Percentiles rank a stretch among this genome's conserved stretches.
These are phyloP conservation scores for Trichomonas vaginalis DNA, from an alignment of 208 protist species.

Conservation along the genomic window DNA sequence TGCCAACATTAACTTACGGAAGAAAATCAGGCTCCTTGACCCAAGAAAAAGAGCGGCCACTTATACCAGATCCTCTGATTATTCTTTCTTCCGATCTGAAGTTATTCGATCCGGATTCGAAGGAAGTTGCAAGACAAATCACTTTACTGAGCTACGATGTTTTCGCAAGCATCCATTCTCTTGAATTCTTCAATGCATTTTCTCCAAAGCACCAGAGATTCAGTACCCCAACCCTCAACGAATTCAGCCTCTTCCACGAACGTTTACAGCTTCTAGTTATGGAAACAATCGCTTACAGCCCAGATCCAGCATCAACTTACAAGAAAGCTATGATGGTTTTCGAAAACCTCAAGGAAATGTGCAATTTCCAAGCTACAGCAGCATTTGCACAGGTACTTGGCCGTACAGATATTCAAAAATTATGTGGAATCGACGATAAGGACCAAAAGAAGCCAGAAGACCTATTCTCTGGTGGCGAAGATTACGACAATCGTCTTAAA, in stretches of 20 bases:
- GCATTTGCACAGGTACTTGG: background rate
- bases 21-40: background rate
- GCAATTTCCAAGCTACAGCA: background rate
- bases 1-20: background rate
- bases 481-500: background rate
- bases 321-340: background rate
- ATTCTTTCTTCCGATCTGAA: background rate
- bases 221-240: background rate
- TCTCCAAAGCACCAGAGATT: background rate
- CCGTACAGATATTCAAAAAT: background rate
- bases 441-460: background rate
- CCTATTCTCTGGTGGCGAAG: background rate
- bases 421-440: background rate
- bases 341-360: background rate
- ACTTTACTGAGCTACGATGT: background rate
- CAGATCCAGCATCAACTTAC: background rate
- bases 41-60: background rate
- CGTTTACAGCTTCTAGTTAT: background rate
- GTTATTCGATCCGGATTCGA: background rate
- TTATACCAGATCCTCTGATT: background rate
- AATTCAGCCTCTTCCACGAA: background rate
- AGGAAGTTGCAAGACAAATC: background rate
- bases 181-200: background rate
- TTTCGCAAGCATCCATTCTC: background rate
- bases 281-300: background rate